These are phyloP conservation scores for Zea mays DNA, from an alignment of 176 grass and related monocot genomes.

Conservation along the genomic window DNA sequence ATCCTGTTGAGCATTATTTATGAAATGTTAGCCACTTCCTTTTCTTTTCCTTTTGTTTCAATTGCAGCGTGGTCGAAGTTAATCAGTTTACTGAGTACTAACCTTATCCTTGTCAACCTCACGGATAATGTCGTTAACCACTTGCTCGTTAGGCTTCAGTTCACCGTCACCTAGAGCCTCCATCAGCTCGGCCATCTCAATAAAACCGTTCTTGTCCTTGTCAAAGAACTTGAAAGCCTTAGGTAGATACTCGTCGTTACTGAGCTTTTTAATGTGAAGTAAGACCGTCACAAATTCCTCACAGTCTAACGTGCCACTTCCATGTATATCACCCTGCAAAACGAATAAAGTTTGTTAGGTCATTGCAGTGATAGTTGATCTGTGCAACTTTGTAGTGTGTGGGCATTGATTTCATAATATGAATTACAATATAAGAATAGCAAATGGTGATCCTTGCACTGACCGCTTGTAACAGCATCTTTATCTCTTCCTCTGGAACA, in stretches of 20 bases:
- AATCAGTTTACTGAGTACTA: slow-evolving; percentile 17
- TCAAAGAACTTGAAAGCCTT: slow-evolving; percentile 85
- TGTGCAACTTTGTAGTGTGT: neutral
- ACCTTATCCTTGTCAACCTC: slow-evolving; percentile 80
- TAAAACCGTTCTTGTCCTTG: slow-evolving; percentile 76
- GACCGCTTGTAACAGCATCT: slow-evolving; percentile 86
- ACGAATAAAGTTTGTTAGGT: slow-evolving; percentile 19
- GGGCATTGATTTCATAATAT: neutral
- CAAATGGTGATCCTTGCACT: slow-evolving; percentile 27
- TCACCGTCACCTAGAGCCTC: slow-evolving; percentile 73
- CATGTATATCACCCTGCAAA: slow-evolving; percentile 72
- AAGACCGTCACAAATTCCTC: slow-evolving; percentile 92
- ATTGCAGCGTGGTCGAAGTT: neutral
- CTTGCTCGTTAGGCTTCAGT: slow-evolving; percentile 60
- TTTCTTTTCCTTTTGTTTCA: neutral
- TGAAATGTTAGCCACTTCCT: slow-evolving; percentile 28
- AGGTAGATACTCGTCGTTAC: slow-evolving; percentile 70
- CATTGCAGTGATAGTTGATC: neutral
- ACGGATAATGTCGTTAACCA: slow-evolving; percentile 65
- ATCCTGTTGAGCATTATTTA: slow-evolving; percentile 63
- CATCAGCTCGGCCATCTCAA: slow-evolving; percentile 75
- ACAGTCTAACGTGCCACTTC: slow-evolving; percentile 69
- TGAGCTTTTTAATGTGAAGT: slow-evolving; percentile 83
- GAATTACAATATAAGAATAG: slow-evolving; percentile 13
- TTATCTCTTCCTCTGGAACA: slow-evolving; percentile 65